A percentile compares a stretch with the other conserved stretches of the same genome.
These are phyloP conservation scores for Termitomyces sp. DNA, from an alignment of 1,284 basidiomycete species.

Conservation along the genomic window DNA sequence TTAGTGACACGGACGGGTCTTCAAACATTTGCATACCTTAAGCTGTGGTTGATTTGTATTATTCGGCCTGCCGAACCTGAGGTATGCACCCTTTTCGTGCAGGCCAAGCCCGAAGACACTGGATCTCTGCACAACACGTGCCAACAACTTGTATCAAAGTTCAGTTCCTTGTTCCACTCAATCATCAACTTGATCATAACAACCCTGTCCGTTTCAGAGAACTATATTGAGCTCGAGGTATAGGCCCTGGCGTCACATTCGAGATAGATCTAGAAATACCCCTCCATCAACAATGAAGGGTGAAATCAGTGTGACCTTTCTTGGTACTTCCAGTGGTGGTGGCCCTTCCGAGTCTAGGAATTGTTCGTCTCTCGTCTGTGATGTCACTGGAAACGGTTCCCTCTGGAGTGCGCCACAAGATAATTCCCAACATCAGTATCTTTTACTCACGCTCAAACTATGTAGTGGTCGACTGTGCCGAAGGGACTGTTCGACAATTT, in stretches of 20 bases:
- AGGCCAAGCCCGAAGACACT: conserved; percentile 1
- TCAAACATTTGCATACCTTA: no score
- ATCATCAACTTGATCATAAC: neutral
- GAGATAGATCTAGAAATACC: neutral
- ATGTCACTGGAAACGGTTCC: conserved; percentile 46
- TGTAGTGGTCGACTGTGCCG: conserved; percentile 89
- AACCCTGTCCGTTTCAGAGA: conserved; percentile 3
- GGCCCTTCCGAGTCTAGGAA: conserved; percentile 65
- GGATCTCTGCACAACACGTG: conserved; percentile 3
- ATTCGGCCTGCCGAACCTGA: neutral
- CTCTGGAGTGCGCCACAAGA: conserved; percentile 55
- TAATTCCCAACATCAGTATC: conserved; percentile 10
- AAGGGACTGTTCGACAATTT: conserved; percentile 73
- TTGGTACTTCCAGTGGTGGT: conserved; percentile 72
- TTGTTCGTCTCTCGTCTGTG: conserved; percentile 65
- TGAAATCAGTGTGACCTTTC: conserved; percentile 50
- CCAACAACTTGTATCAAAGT: conserved; percentile 2
- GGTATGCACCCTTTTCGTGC: neutral
- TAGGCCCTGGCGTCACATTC: neutral
- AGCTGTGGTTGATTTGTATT: neutral
- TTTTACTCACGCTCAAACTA: conserved; percentile 1
- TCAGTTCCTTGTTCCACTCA: neutral
- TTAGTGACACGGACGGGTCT: neutral
- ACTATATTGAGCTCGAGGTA: neutral
- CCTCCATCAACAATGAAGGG: conserved; percentile 7